Evolutionary conservation across 495 filamentous ascomycete genomes (phyloP).

Genomic region (Staphylotrichum tortipilum): DNA sequence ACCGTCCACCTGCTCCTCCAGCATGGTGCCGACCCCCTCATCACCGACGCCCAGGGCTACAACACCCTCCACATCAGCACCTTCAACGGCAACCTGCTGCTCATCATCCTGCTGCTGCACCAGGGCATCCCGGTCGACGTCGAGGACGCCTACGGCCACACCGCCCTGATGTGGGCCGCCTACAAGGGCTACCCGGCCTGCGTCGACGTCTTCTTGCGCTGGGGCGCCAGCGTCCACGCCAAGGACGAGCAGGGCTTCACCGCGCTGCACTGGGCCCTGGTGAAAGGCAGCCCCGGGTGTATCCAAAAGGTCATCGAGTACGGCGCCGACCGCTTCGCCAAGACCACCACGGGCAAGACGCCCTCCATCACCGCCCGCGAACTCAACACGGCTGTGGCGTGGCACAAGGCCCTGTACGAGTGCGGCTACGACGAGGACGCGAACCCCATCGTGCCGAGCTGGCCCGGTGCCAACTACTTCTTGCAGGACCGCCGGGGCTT

Average conservation of each 20-base stretch:
- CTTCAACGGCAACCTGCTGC: conserved; percentile 91
- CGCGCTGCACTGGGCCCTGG: conserved; percentile 91
- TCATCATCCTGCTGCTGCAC: conserved; percentile 77
- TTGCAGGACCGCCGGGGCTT: conserved; percentile 65
- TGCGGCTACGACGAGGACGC: conserved; percentile 76
- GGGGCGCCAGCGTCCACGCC: conserved; percentile 89
- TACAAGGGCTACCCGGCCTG: conserved; percentile 90
- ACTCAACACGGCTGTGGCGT: conserved; percentile 75
- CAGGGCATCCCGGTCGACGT: conserved; percentile 91
- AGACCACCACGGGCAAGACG: conserved; percentile 79
- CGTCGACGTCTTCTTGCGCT: conserved; percentile 87
- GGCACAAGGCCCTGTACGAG: conserved; percentile 76
- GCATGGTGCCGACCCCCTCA: conserved; percentile 78
- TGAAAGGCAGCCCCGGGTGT: conserved; percentile 77
- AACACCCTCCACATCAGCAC: conserved; percentile 95
- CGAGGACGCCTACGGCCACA: conserved; percentile 79
- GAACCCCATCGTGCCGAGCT: conserved; percentile 52
- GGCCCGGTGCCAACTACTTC: conserved; percentile 46
- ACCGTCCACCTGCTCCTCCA: conserved; percentile 65
- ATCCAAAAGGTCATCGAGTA: conserved; percentile 91
- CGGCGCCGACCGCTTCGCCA: conserved; percentile 81
- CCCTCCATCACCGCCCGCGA: conserved; percentile 76
- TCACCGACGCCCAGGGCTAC: conserved; percentile 88
- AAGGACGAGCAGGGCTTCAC: conserved; percentile 87
- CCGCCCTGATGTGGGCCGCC: conserved; percentile 93